phyloP scores from a whole-genome alignment of 768 basidiomycete genomes.

The Panus rudis region DNA sequence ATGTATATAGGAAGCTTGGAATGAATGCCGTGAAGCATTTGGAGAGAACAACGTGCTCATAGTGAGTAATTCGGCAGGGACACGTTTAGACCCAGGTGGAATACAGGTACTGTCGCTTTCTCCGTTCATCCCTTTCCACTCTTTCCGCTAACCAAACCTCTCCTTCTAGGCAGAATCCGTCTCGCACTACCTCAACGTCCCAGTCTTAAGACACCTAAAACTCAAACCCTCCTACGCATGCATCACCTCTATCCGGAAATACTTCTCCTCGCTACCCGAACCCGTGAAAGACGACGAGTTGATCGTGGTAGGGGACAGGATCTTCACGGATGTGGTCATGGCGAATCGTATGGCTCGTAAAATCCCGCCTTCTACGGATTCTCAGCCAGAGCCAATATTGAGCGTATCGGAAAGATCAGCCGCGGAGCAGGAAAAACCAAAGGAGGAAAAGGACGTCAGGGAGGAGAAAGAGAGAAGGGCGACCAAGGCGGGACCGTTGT shows the following conservation, averaged over 20 bases:
- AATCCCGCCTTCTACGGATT: not conserved
- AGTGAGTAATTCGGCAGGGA: slow-evolving; percentile 93
- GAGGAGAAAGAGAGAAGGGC: slow-evolving; percentile 3
- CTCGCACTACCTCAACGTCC: slow-evolving; percentile 64
- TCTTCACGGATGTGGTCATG: slow-evolving; percentile 88
- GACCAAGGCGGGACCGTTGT: slow-evolving; percentile 40
- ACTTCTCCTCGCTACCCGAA: slow-evolving; percentile 59
- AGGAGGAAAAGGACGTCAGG: slow-evolving; percentile 6
- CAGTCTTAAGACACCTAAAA: slow-evolving; percentile 70
- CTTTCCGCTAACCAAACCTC: not conserved
- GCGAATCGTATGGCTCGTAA: slow-evolving; percentile 59
- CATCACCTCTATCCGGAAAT: slow-evolving; percentile 58
- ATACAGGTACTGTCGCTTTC: slow-evolving; percentile 58
- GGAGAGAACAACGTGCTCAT: slow-evolving; percentile 76
- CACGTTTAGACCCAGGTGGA: slow-evolving; percentile 64
- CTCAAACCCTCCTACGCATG: slow-evolving; percentile 82
- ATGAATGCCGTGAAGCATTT: slow-evolving; percentile 62
- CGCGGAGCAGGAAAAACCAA: slow-evolving; percentile 14
- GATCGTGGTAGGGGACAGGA: slow-evolving; percentile 83
- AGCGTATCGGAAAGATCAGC: not conserved
- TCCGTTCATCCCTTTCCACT: not conserved
- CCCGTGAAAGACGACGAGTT: slow-evolving; percentile 59
- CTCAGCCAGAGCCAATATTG: not conserved
- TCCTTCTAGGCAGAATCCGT: slow-evolving; percentile 78
- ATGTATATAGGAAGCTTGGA: slow-evolving; percentile 59